Conservation (phyloP, 2,329 filamentous ascomycete species). For the Mycogone perniciosa region DNA sequence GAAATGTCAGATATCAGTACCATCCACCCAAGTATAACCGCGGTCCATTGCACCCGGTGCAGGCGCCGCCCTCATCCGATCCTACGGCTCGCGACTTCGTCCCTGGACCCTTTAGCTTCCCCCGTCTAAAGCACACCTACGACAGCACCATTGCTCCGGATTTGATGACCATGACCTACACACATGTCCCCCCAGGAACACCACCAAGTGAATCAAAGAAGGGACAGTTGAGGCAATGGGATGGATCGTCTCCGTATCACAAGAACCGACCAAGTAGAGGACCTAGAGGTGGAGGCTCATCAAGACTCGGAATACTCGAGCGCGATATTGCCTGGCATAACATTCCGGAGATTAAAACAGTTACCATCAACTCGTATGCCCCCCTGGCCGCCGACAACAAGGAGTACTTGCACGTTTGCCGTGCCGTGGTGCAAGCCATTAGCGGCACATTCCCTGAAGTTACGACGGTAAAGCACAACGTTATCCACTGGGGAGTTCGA, state of each 20-base stretch:
- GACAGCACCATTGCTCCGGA: conserved; percentile 80
- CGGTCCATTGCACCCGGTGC: conserved; percentile 86
- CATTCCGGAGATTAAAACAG: conserved; percentile 71
- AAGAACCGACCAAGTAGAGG: conserved; percentile 81
- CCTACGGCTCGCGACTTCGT: conserved; percentile 82
- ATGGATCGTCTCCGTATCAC: conserved; percentile 87
- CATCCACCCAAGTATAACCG: conserved; percentile 92
- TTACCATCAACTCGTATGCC: conserved; percentile 73
- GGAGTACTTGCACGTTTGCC: conserved; percentile 71
- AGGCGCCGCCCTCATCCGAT: conserved; percentile 80
- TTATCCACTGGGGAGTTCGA: conserved; percentile 68
- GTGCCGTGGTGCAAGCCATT: conserved; percentile 79
- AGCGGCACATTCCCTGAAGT: conserved; percentile 67
- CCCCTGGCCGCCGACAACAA: conserved; percentile 65
- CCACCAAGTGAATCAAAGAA: conserved; percentile 38
- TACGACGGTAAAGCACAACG: conserved; percentile 62
- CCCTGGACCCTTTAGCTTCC: conserved; percentile 83
- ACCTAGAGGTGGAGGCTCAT: conserved; percentile 64
- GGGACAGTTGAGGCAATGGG: conserved; percentile 76
- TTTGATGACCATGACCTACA: conserved; percentile 82
- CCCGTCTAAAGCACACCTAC: conserved; percentile 85
- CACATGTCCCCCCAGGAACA: conserved; percentile 75
- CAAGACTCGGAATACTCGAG: conserved; percentile 65
- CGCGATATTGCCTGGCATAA: conserved; percentile 73
- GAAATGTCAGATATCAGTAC: conserved; percentile 71